A percentile compares a stretch with the other conserved stretches of the same genome.
These are phyloP conservation scores for Blastomyces silverae DNA, from an alignment of 2,329 filamentous ascomycete species.

Conservation along the genomic window DNA sequence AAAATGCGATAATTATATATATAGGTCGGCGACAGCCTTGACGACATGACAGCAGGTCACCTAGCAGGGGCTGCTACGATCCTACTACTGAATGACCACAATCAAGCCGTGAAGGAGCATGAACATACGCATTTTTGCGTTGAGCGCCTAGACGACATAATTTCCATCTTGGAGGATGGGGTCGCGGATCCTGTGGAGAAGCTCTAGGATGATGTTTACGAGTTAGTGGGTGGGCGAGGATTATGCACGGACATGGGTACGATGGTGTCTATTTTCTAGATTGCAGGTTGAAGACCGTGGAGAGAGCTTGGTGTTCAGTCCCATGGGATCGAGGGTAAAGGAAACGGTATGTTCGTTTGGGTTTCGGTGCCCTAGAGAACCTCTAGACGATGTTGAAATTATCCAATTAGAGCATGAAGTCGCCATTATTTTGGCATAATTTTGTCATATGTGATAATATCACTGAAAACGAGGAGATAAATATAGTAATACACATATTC, in stretches of 20 bases:
- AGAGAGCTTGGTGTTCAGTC: background rate
- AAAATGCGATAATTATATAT: conserved; percentile 17
- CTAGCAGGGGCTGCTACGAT: conserved; percentile 83
- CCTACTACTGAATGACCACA: conserved; percentile 78
- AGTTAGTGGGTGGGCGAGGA: conserved; percentile 7
- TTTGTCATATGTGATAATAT: background rate
- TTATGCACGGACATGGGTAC: background rate
- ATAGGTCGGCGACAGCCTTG: conserved; percentile 66
- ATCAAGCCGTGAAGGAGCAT: conserved; percentile 61
- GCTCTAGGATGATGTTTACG: background rate
- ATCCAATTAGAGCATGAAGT: background rate
- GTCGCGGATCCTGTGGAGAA: conserved; percentile 47
- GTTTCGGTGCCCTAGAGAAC: background rate
- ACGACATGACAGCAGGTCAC: conserved; percentile 86
- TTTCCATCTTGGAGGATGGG: conserved; percentile 66
- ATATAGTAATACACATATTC: background rate
- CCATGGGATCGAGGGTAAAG: background rate
- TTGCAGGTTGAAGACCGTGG: background rate
- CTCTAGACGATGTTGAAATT: background rate
- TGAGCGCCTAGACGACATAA: conserved; percentile 64
- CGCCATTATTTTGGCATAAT: background rate
- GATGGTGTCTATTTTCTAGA: background rate
- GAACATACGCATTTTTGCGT: conserved; percentile 72
- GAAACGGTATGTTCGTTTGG: background rate
- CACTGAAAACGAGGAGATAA: background rate